Evolutionary conservation across 179 eudicot genomes (phyloP).

Genomic region (Vitellaria paradoxa): DNA sequence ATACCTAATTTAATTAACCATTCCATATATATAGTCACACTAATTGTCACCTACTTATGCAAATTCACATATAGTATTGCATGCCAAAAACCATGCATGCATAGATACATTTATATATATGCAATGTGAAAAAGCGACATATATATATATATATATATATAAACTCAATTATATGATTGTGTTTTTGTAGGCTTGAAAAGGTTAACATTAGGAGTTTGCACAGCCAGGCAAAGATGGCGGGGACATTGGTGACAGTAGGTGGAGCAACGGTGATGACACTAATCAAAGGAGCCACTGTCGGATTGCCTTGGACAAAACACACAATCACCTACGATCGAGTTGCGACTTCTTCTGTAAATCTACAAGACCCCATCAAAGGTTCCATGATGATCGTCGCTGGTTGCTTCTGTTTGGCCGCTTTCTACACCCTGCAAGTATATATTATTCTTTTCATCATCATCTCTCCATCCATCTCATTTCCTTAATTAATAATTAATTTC

Average conservation of each 20-base stretch:
- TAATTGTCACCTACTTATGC: no score
- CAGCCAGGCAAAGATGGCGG: conserved; percentile 71
- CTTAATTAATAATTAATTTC: no score
- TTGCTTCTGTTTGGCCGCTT: conserved; percentile 64
- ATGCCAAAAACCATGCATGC: no score
- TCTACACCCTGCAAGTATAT: conserved; percentile 68
- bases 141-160: neutral
- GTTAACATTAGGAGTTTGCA: conserved; percentile 47
- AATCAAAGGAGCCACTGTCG: conserved; percentile 41
- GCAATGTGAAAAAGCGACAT: no score
- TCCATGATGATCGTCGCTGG: conserved; percentile 57
- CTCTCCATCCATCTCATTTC: neutral
- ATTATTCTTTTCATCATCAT: neutral
- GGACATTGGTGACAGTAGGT: conserved; percentile 72
- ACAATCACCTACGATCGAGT: neutral
- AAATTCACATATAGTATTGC: no score
- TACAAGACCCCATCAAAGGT: conserved; percentile 52
- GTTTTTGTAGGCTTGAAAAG: conserved; percentile 56
- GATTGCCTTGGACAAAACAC: conserved; percentile 45
- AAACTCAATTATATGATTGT: no score
- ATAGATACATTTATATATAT: neutral
- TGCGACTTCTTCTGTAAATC: conserved; percentile 9
- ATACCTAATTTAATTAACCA: neutral
- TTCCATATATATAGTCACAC: neutral
- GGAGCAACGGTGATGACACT: conserved; percentile 88